Base-by-base conservation (phyloP, 495 filamentous ascomycete species). In the Hypomontagnella monticulosa region DNA sequence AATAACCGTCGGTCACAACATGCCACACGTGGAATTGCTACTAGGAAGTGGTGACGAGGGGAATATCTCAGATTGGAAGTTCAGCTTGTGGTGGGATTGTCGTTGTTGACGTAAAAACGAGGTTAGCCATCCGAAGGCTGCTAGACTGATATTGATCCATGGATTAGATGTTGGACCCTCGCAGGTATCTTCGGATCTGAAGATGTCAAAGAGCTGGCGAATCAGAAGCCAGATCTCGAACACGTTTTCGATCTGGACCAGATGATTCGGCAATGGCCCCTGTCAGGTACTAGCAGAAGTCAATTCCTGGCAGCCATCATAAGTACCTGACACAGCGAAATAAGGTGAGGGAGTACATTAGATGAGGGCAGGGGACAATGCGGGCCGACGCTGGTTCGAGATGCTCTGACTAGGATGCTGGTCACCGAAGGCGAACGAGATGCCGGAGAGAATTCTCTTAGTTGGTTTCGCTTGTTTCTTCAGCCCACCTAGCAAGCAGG, bases 231-330 rank as follows among this genome's bases (percentile, higher is more conserved):
- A 14, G 16, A 50, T 58, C 54, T 54, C 16, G 30, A 66, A 6
- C 67, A 70, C 67, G 67, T 70, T 70, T 64, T 37, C 23, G 20
- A 16, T 50, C 23, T 61, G 38, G 44, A 20, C 55, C 60, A 63
- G 60, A 61, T 69, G 66, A 69, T 69, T 69, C 55, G 66, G 60
- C 50, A 69, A 44, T 64, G 46, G n/a, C 30, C 66, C 66, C 56
- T 63, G 66, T 15, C 12, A 27, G 23, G 30, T 36, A 37, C 60
- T 64, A 60, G 15, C 32, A 8, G 18, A 40, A 34, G 54, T 36
- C 40, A 40, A 32, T 46, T 49, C 27, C 37, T 54, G 9, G 16
- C 64, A 41, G 30, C 33, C 32, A 42, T 18, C 49, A 59, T 19
- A 63, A 38, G 65, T 68, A 68, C 47, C 52, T 34, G 18, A 12